Evolutionary conservation across 1,139 yeast species (phyloP).

Genomic region (Lodderomyces jiufengensis): DNA sequence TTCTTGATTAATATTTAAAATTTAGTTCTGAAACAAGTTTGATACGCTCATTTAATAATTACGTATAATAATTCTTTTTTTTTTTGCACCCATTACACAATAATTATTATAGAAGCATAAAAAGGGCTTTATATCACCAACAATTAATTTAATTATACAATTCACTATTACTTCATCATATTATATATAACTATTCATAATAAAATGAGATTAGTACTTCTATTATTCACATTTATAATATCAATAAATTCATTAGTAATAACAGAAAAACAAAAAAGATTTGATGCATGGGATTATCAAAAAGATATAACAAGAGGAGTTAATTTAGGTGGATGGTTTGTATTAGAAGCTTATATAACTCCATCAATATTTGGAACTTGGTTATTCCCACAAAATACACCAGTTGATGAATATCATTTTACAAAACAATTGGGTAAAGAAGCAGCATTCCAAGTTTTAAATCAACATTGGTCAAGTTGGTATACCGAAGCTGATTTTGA

Average conservation of each 20-base stretch:
- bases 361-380: constrained; percentile 69
- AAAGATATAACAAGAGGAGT: constrained; percentile 65
- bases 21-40: too few species aligned
- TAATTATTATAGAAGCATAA: too few species aligned
- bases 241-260: constrained; percentile 6
- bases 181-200: too few species aligned
- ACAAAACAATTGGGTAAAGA: constrained; percentile 60
- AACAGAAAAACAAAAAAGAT: constrained; percentile 8
- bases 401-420: constrained; percentile 84
- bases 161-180: too few species aligned
- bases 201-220: constrained; percentile 5
- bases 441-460: constrained; percentile 49
- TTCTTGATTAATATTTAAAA: too few species aligned
- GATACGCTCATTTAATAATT: too few species aligned
- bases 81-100: too few species aligned
- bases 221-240: constrained; percentile 4
- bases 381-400: constrained; percentile 35
- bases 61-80: too few species aligned
- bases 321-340: constrained; percentile 91
- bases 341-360: constrained; percentile 78
- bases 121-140: too few species aligned
- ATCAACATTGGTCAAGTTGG: constrained; percentile 78
- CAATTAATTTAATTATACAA: too few species aligned
- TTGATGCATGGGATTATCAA: constrained; percentile 42
- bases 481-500: constrained; percentile 70